Conservation (phyloP, 495 filamentous ascomycete species). For the Penicillium coprophilum region DNA sequence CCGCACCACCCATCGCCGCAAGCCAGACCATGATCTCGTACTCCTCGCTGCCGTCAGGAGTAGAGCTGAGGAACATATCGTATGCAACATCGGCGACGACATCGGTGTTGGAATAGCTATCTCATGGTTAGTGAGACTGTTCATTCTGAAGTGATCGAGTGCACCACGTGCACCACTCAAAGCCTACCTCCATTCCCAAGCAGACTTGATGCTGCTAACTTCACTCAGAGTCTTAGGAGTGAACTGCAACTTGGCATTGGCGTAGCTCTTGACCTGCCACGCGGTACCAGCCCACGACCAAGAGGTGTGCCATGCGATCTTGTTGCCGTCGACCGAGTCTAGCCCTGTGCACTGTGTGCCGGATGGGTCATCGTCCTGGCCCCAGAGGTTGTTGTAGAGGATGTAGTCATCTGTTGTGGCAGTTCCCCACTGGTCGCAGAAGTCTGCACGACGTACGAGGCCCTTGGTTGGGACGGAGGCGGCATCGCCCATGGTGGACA, state of each 20-base stretch:
- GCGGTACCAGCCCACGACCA: conserved; percentile 57
- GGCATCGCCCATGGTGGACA: conserved; percentile 38
- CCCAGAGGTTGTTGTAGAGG: conserved; percentile 59
- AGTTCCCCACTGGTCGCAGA: conserved; percentile 53
- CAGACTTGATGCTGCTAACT: conserved; percentile 51
- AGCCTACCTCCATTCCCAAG: conserved; percentile 53
- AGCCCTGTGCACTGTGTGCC: conserved; percentile 60
- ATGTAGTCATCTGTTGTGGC: conserved; percentile 48
- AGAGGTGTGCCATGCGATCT: conserved; percentile 55
- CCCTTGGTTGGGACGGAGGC: conserved; percentile 37
- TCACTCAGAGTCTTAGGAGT: conserved; percentile 47
- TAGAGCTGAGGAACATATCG: conserved; percentile 60
- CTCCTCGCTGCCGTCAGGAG: conserved; percentile 43
- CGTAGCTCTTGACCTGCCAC: conserved; percentile 58
- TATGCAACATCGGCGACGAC: conserved; percentile 65
- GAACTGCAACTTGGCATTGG: conserved; percentile 52
- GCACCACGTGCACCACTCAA: not conserved
- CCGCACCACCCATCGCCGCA: conserved; percentile 58
- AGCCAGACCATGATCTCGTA: conserved; percentile 78
- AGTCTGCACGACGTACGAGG: conserved; percentile 42
- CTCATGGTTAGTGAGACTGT: not conserved
- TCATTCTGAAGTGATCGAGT: not conserved
- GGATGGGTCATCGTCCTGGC: conserved; percentile 36
- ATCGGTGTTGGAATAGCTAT: conserved; percentile 53
- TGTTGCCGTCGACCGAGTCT: conserved; percentile 44